Evolutionary conservation across 1,284 basidiomycete species (phyloP).

Genomic region (Cutaneotrichosporon curvatum): DNA sequence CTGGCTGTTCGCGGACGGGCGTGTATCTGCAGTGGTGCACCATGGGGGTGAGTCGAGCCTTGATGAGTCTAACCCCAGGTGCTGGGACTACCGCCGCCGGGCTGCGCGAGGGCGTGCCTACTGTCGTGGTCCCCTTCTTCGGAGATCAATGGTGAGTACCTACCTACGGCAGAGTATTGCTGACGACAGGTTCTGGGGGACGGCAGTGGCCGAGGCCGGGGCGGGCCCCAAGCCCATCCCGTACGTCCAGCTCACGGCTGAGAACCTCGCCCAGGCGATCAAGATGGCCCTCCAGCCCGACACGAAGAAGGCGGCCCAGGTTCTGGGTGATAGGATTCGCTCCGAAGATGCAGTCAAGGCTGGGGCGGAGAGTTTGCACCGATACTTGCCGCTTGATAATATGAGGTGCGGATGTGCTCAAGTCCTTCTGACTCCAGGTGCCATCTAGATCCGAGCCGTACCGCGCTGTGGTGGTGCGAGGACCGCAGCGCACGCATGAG

Average conservation of each 20-base stretch:
- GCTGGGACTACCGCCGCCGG: slow-evolving; percentile 62
- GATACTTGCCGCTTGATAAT: slow-evolving; percentile 56
- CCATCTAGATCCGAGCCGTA: slow-evolving; percentile 51
- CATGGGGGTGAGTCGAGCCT: slow-evolving; percentile 51
- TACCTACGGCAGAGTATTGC: not conserved
- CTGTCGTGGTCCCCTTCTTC: slow-evolving; percentile 62
- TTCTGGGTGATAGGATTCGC: slow-evolving; percentile 53
- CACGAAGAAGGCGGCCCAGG: slow-evolving; percentile 51
- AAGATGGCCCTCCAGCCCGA: slow-evolving; percentile 49
- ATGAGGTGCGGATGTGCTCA: slow-evolving; percentile 48
- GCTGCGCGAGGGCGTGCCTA: slow-evolving; percentile 58
- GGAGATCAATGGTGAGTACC: slow-evolving; percentile 54
- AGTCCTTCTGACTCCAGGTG: slow-evolving; percentile 44
- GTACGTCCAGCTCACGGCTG: slow-evolving; percentile 51
- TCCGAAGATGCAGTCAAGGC: slow-evolving; percentile 52
- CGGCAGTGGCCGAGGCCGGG: slow-evolving; percentile 58
- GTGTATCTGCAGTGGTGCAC: slow-evolving; percentile 61
- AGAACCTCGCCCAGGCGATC: slow-evolving; percentile 55
- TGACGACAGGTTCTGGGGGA: slow-evolving; percentile 46
- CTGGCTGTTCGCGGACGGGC: slow-evolving; percentile 57
- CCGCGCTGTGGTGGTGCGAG: slow-evolving; percentile 58
- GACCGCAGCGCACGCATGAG: slow-evolving; percentile 53
- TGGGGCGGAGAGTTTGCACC: slow-evolving; percentile 56
- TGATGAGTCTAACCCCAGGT: slow-evolving; percentile 25
- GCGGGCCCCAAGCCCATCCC: slow-evolving; percentile 59